phyloP scores from a whole-genome alignment of 345 rosid genomes.

The Theobroma cacao region DNA sequence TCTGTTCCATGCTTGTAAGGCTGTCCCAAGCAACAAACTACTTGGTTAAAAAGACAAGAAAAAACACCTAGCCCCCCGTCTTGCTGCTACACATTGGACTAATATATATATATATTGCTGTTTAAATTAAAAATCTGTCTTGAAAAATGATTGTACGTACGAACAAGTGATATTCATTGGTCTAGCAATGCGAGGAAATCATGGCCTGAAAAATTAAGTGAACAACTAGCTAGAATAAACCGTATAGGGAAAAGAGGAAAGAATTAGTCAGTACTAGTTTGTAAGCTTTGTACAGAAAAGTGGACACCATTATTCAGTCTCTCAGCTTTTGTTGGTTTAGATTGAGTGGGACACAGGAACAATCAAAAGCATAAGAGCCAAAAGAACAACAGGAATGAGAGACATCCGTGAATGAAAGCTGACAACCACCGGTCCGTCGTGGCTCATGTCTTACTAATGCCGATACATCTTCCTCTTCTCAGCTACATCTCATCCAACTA shows the following conservation, averaged over 20 bases:
- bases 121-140: neutral
- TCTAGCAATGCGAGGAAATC: neutral
- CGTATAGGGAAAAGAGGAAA: neutral
- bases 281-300: slow-evolving; percentile 1
- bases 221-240: neutral
- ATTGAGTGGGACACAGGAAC: neutral
- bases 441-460: too few species aligned
- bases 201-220: neutral
- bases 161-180: neutral
- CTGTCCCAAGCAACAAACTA: slow-evolving; percentile 32
- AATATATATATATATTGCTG: slow-evolving; percentile 1
- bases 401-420: too few species aligned
- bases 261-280: too few species aligned
- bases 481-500: neutral
- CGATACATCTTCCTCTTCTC: neutral
- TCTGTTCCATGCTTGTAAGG: slow-evolving; percentile 13
- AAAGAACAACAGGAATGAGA: too few species aligned
- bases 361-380: too few species aligned
- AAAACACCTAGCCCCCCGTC: slow-evolving; percentile 14
- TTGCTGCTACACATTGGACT: slow-evolving; percentile 7
- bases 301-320: slow-evolving; percentile 12
- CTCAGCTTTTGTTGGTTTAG: neutral
- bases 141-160: neutral
- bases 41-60: slow-evolving; percentile 40
- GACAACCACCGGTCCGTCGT: too few species aligned